Base-by-base conservation (phyloP, 2,329 filamentous ascomycete species). In the Aureobasidium sp. region DNA sequence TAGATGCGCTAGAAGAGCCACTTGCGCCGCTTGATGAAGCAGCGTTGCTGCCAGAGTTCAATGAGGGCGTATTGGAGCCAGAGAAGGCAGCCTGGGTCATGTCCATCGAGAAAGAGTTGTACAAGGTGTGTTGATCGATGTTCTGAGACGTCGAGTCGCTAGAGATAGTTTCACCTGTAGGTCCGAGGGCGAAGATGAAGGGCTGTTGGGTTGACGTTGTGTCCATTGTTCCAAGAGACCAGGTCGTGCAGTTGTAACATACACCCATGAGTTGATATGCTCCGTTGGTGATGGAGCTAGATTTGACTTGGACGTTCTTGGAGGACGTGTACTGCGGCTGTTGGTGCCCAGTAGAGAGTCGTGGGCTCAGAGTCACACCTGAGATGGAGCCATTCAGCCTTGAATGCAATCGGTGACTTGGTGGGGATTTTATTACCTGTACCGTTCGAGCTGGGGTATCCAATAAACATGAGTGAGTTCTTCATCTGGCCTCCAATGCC, bases 401-500 rank as follows among this genome's bases (percentile, higher is more conserved):
- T 48, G 22, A 2, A 17, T 47, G 41, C 12, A 22, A 27, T 29
- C 14, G 17, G 3, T 12, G 2, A n/a, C 1, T 17, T 5, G n/a
- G 2, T 7, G 12, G 5, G 63, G 68, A 55, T 69, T 71, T 73
- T 74, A 15, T 71, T 68, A 37, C 71, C 71, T 12, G 70, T 64
- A 12, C 37, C 48, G 22, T 44, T 62, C 3, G 67, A 67, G 41
- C 71, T 70, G 2, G 74, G 71, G 67, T 80, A 79, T 63, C 78
- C 71, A 47, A 79, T 68, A 42, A 80, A 70, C 72, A 79, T 79
- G 61, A 79, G 67, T 17, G 74, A 72, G 37, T 75, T 70, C 62
- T 69, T 70, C 78, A 80, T 80, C 57, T 69, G 66, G 37, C 66
- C 67, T 4, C 78, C 78, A 63, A 79, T 75, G 2, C 78, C 78